Evolutionary conservation across 345 rosid genomes (phyloP).

Genomic region (Gossypium bickii): DNA sequence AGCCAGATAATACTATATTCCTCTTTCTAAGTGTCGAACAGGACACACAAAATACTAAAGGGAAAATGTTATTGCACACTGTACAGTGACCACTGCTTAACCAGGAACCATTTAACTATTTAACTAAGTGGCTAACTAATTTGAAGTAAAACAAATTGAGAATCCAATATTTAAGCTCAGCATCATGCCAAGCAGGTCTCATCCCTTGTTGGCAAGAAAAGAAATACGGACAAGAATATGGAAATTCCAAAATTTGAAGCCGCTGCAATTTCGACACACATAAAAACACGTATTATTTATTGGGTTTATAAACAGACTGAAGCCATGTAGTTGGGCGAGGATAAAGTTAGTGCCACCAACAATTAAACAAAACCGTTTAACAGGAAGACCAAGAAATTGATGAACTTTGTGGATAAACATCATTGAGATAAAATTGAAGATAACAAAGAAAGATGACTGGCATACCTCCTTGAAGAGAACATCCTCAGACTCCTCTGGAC

Average conservation of each 20-base stretch:
- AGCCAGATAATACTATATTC: neutral
- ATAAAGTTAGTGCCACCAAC: neutral
- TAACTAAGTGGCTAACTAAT: neutral
- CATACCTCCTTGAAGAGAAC: slow-evolving; percentile 96
- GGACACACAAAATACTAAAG: neutral
- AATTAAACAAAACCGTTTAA: neutral
- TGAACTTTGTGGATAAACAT: neutral
- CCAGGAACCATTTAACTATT: slow-evolving; percentile 3
- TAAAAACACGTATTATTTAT: neutral
- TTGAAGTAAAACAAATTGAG: neutral
- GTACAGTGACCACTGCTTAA: neutral
- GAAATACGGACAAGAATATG: neutral
- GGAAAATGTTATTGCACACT: neutral
- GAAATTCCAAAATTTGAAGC: neutral
- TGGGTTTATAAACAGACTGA: neutral
- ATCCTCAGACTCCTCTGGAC: slow-evolving; percentile 95
- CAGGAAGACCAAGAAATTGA: slow-evolving; percentile 3
- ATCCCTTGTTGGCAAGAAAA: neutral
- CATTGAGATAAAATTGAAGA: neutral
- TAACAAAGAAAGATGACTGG: slow-evolving; percentile 6
- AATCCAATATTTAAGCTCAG: neutral
- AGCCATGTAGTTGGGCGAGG: neutral
- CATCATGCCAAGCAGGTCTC: neutral
- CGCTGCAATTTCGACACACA: neutral
- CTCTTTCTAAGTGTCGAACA: neutral